Evolutionary conservation across 352 stramenopile genomes (phyloP).

Genomic region (Chrysophaeum taylorii): DNA sequence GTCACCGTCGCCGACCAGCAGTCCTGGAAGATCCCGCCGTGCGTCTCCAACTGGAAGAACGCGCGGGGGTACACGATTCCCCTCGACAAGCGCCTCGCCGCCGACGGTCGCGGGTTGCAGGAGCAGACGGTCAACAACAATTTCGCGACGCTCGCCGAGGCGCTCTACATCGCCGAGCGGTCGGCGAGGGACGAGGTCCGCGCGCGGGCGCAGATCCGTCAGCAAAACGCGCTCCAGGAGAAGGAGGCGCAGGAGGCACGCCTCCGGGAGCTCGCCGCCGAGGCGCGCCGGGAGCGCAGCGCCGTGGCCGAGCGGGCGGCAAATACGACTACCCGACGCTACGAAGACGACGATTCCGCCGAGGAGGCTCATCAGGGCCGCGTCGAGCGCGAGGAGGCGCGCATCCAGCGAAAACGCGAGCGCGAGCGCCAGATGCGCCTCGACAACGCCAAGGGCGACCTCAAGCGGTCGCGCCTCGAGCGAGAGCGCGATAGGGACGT

Average conservation of each 20-base stretch:
- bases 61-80: conserved; percentile 93
- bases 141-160: conserved; percentile 91
- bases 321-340: neutral
- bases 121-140: conserved; percentile 94
- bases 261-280: conserved; percentile 78
- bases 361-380: conserved; percentile 26
- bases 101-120: conserved; percentile 87
- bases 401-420: conserved; percentile 76
- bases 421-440: conserved; percentile 86
- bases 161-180: conserved; percentile 90
- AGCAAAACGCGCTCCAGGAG: conserved; percentile 54
- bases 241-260: conserved; percentile 90
- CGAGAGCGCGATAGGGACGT: conserved; percentile 89
- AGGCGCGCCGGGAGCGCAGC: conserved; percentile 78
- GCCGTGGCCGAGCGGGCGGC: conserved; percentile 38
- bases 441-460: conserved; percentile 71
- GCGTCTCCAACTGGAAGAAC: conserved; percentile 99
- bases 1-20: conserved; percentile 74
- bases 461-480: conserved; percentile 55
- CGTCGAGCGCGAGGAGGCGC: conserved; percentile 61
- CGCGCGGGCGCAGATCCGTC: conserved; percentile 66
- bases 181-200: conserved; percentile 93
- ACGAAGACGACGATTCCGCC: conserved; percentile 33
- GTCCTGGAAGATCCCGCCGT: conserved; percentile 97
- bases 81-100: conserved; percentile 94